Conservation (phyloP, 768 basidiomycete species). For the Lactarius sp. region DNA sequence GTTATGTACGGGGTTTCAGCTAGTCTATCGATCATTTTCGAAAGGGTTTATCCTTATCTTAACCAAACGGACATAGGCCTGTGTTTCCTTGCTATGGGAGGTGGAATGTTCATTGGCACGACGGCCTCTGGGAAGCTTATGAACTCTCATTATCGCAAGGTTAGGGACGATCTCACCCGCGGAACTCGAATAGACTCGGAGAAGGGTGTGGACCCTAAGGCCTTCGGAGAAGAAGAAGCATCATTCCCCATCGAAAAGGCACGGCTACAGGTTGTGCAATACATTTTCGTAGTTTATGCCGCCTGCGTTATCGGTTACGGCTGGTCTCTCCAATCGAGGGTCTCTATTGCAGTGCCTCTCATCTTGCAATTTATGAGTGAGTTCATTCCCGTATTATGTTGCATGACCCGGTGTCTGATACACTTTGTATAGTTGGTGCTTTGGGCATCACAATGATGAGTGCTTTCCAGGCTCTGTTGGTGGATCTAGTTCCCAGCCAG, state of each 20-base stretch:
- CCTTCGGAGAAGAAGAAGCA: constrained; percentile 32
- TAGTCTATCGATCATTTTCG: constrained; percentile 57
- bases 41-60: constrained; percentile 51
- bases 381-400: constrained; percentile 20
- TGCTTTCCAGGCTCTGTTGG: constrained; percentile 52
- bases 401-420: neutral
- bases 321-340: constrained; percentile 50
- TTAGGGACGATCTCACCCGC: constrained; percentile 30
- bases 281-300: constrained; percentile 38
- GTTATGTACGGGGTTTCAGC: constrained; percentile 59
- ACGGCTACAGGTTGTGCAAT: constrained; percentile 45
- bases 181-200: constrained; percentile 24
- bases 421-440: constrained; percentile 43
- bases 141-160: constrained; percentile 57
- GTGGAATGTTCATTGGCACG: constrained; percentile 62
- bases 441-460: constrained; percentile 48
- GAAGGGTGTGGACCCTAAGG: constrained; percentile 27
- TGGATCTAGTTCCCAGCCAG: constrained; percentile 59
- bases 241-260: constrained; percentile 60
- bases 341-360: constrained; percentile 49
- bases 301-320: constrained; percentile 50
- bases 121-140: constrained; percentile 55
- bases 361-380: constrained; percentile 42
- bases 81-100: constrained; percentile 72
- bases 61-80: constrained; percentile 64